Evolutionary conservation across 768 basidiomycete species (phyloP), one percentile per base, ranked within the genome.

Genomic region (Mycena belliarum): DNA sequence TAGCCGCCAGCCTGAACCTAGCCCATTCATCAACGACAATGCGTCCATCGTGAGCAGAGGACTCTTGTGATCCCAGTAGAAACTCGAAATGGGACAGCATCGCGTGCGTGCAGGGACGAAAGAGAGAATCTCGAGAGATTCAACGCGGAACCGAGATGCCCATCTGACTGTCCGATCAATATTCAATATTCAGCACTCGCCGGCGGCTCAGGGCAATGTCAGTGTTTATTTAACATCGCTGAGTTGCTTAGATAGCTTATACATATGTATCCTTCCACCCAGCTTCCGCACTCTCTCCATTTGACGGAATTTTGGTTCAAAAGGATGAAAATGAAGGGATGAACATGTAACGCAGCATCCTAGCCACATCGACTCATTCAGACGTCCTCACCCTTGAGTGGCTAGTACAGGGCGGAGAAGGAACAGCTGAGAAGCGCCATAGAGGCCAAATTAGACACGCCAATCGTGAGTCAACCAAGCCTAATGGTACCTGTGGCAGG

Each of bases 21-120:
- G 66, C 60, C 73, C 72, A 73, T 52, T 69, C 69, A 42, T 71
- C 65, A 10, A 72, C 49, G 15, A 72, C 49, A 14, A 64, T 49
- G 44, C 61, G 68, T 54, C 55, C 62, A 33, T 73, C 71, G 33
- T 60, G 63, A 28, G 55, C 57, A 47, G 62, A 46, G 42, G 60
- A 37, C 20, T 71, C 68, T 24, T 67, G 65, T 5, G 70, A 61
- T 10, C 69, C 68, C 32, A 72, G 55, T 8, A 75, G 67, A 48
- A 65, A 67, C 52, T 73, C 66, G 35, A 75, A 65, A 58, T 75
- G 72, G n/a, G 29, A 54, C 20, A 52, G 21, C 45, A 59, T 42
- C 42, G 52, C 28, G 47, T 52, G 40, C 25, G 38, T 6, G 5
- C 25, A n/a, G 38, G 49, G 43, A 24, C 43, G 23, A 28, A 12